phyloP scores from a whole-genome alignment of 2,329 filamentous ascomycete genomes.

The Geoglossum cookeanum region DNA sequence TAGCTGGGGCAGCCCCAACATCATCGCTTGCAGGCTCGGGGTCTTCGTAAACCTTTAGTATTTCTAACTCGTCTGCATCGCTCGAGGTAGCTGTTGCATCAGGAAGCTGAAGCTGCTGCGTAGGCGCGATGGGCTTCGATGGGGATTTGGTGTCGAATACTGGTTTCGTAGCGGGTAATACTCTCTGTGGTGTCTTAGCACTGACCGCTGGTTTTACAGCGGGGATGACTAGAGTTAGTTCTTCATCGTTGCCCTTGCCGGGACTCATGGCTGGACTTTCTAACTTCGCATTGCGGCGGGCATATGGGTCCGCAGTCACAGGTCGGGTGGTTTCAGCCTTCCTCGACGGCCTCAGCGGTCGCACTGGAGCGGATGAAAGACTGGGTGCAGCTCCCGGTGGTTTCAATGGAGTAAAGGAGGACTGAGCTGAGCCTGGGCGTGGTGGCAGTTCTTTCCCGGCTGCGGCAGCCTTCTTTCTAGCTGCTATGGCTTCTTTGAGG shows the following conservation, averaged over 20 bases:
- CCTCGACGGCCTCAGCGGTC: constrained; percentile 20
- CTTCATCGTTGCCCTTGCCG: constrained; percentile 21
- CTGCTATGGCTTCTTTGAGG: constrained; percentile 66
- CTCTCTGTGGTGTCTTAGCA: background rate
- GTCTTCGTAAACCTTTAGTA: constrained; percentile 32
- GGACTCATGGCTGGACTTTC: constrained; percentile 16
- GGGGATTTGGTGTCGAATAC: background rate
- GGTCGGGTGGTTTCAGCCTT: constrained; percentile 28
- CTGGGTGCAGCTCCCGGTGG: constrained; percentile 20
- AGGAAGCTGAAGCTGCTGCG: background rate
- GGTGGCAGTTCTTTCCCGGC: constrained; percentile 27
- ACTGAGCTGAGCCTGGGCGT: constrained; percentile 37
- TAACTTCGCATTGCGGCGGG: constrained; percentile 12
- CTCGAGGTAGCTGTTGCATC: constrained; percentile 1
- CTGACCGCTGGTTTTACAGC: constrained; percentile 18
- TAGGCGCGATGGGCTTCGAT: background rate
- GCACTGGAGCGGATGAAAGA: constrained; percentile 39
- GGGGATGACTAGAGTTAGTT: constrained; percentile 30
- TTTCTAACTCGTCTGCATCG: constrained; percentile 18
- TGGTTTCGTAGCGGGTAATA: background rate
- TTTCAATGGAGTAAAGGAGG: constrained; percentile 23
- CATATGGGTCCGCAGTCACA: constrained; percentile 36
- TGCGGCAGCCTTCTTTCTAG: constrained; percentile 47
- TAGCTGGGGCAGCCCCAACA: constrained; percentile 7
- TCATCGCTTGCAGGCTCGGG: constrained; percentile 25